phyloP scores from a whole-genome alignment of 2,329 filamentous ascomycete genomes.

The Fusarium keratoplasticum region DNA sequence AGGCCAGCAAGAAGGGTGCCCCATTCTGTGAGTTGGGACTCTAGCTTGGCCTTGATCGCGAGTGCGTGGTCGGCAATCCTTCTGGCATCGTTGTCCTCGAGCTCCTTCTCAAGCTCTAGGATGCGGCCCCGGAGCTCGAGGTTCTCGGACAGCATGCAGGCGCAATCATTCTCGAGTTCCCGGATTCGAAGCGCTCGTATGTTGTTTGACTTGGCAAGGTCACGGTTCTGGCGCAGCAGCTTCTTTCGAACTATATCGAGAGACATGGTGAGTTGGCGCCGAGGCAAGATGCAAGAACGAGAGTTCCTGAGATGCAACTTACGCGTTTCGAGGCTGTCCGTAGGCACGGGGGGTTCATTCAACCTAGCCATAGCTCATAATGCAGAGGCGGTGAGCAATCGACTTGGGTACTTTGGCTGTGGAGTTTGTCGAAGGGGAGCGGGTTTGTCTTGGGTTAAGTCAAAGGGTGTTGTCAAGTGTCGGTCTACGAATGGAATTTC shows the following conservation, averaged over 20 bases:
- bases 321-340: slow-evolving; percentile 79
- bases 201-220: slow-evolving; percentile 84
- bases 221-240: slow-evolving; percentile 85
- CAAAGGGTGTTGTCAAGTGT: slow-evolving; percentile 39
- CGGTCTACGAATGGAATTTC: slow-evolving; percentile 42
- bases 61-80: slow-evolving; percentile 74
- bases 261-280: slow-evolving; percentile 32
- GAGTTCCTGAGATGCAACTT: slow-evolving; percentile 52
- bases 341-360: slow-evolving; percentile 77
- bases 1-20: slow-evolving; percentile 74
- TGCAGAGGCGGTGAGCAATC: slow-evolving; percentile 29
- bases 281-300: background rate
- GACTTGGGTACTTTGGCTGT: slow-evolving; percentile 20
- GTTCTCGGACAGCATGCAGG: slow-evolving; percentile 82
- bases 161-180: slow-evolving; percentile 79
- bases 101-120: slow-evolving; percentile 74
- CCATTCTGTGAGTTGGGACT: slow-evolving; percentile 79
- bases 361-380: slow-evolving; percentile 78
- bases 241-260: slow-evolving; percentile 74
- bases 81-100: slow-evolving; percentile 70
- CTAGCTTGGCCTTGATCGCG: slow-evolving; percentile 76
- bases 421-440: slow-evolving; percentile 26
- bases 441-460: slow-evolving; percentile 27
- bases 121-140: slow-evolving; percentile 78
- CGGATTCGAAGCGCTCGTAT: slow-evolving; percentile 82